phyloP scores from a whole-genome alignment of 495 filamentous ascomycete genomes.

The Terfezia claveryi region DNA sequence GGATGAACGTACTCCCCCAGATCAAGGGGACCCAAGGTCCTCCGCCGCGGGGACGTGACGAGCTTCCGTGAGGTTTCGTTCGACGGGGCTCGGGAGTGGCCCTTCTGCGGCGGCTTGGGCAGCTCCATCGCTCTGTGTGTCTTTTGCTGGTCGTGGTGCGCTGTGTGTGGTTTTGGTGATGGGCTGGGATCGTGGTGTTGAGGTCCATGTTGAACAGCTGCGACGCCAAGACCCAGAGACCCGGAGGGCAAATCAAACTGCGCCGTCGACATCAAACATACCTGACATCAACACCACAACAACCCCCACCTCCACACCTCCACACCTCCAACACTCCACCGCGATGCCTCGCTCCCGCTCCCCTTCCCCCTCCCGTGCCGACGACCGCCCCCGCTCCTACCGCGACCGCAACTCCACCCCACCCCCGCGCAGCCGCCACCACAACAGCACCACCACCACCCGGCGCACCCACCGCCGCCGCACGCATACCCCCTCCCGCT shows the following conservation, averaged over 20 bases:
- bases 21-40: constrained; percentile 37
- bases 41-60: constrained; percentile 18
- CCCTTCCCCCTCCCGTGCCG: neutral
- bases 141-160: too few species aligned
- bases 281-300: too few species aligned
- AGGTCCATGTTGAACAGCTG: too few species aligned
- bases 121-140: too few species aligned
- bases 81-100: too few species aligned
- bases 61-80: neutral
- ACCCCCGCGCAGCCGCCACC: neutral
- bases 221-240: too few species aligned
- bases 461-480: neutral
- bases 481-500: too few species aligned
- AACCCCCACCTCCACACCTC: neutral
- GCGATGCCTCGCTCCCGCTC: neutral
- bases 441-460: constrained; percentile 1
- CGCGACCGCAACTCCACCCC: constrained; percentile 1
- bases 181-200: too few species aligned
- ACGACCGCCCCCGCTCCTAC: neutral
- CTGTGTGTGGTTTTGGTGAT: too few species aligned
- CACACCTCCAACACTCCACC: neutral
- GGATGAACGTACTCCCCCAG: constrained; percentile 27
- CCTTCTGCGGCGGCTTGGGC: too few species aligned
- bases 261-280: too few species aligned
- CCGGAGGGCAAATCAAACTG: too few species aligned